phyloP scores from a whole-genome alignment of 2,329 filamentous ascomycete species.

The Cercospora berteroae region DNA sequence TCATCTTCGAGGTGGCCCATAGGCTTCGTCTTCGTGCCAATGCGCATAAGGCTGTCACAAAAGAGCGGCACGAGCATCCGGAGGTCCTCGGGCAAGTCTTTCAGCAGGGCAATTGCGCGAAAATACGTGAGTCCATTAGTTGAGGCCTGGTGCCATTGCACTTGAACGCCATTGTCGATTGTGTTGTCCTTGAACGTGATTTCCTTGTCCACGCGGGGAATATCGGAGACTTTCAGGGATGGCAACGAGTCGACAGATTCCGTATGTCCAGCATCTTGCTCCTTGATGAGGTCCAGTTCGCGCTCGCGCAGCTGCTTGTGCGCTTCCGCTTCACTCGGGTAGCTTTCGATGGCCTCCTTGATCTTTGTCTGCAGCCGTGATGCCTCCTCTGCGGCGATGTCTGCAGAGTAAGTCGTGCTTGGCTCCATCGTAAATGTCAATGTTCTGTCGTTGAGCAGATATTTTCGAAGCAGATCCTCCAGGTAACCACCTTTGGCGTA shows the following conservation, averaged over 20 bases:
- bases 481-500: slow-evolving; percentile 77
- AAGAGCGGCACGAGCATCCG: slow-evolving; percentile 84
- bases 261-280: slow-evolving; percentile 69
- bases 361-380: slow-evolving; percentile 73
- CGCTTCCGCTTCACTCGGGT: slow-evolving; percentile 69
- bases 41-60: slow-evolving; percentile 85
- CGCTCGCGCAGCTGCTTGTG: slow-evolving; percentile 69
- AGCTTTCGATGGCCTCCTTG: slow-evolving; percentile 62
- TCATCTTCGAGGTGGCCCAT: slow-evolving; percentile 95
- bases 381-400: slow-evolving; percentile 74
- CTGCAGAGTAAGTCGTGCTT: slow-evolving; percentile 69
- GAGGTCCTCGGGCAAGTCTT: slow-evolving; percentile 78
- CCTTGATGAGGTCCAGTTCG: slow-evolving; percentile 69
- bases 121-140: slow-evolving; percentile 98
- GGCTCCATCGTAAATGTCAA: slow-evolving; percentile 94
- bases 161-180: slow-evolving; percentile 59
- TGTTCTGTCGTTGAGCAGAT: slow-evolving; percentile 80
- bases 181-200: slow-evolving; percentile 62
- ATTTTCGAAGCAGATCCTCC: slow-evolving; percentile 82
- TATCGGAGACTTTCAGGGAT: slow-evolving; percentile 83
- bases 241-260: slow-evolving; percentile 86
- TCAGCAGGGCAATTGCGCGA: slow-evolving; percentile 77
- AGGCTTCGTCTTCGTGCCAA: slow-evolving; percentile 80
- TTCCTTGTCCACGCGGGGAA: slow-evolving; percentile 73
- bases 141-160: slow-evolving; percentile 88